Percentiles rank a stretch among this genome's conserved stretches.
These are phyloP conservation scores for Fomitopsis pinicola DNA, from an alignment of 1,284 basidiomycete species.

Conservation along the genomic window DNA sequence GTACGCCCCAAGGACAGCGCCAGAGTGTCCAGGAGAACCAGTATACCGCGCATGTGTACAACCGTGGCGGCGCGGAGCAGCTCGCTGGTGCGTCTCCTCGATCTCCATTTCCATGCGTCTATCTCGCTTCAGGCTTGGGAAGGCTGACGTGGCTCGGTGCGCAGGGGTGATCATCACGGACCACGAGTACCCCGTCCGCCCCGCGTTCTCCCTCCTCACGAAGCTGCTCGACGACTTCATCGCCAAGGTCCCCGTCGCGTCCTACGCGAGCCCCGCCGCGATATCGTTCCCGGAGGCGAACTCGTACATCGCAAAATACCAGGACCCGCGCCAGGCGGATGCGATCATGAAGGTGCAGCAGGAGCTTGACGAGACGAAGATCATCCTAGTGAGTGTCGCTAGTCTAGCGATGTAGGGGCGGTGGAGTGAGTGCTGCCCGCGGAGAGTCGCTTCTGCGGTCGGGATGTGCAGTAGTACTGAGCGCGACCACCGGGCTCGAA, in stretches of 20 bases:
- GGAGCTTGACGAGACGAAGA: slow-evolving; percentile 99
- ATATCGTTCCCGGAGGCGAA: slow-evolving; percentile 74
- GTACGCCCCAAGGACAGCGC: slow-evolving; percentile 82
- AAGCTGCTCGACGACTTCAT: slow-evolving; percentile 95
- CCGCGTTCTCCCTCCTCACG: slow-evolving; percentile 93
- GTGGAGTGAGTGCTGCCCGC: too few species aligned
- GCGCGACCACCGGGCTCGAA: too few species aligned
- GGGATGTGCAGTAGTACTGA: too few species aligned
- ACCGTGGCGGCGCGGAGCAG: slow-evolving; percentile 74
- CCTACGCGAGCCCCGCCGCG: slow-evolving; percentile 56
- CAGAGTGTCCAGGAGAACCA: slow-evolving; percentile 95
- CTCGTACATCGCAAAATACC: slow-evolving; percentile 88
- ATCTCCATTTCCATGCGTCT: too few species aligned
- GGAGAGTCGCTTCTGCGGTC: too few species aligned
- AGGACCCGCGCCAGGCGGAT: slow-evolving; percentile 97
- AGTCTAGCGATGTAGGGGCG: neutral
- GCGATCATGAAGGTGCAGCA: slow-evolving; percentile 98
- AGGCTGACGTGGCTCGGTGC: neutral
- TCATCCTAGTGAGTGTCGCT: slow-evolving; percentile 69
- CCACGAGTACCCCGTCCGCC: slow-evolving; percentile 94
- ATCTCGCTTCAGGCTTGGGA: neutral
- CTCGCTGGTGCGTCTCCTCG: slow-evolving; percentile 59
- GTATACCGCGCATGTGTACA: slow-evolving; percentile 93
- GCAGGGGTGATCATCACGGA: slow-evolving; percentile 91
- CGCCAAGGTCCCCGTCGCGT: slow-evolving; percentile 69